These are phyloP conservation scores for Calonectria naviculata DNA, from an alignment of 2,329 filamentous ascomycete genomes.

Conservation along the genomic window DNA sequence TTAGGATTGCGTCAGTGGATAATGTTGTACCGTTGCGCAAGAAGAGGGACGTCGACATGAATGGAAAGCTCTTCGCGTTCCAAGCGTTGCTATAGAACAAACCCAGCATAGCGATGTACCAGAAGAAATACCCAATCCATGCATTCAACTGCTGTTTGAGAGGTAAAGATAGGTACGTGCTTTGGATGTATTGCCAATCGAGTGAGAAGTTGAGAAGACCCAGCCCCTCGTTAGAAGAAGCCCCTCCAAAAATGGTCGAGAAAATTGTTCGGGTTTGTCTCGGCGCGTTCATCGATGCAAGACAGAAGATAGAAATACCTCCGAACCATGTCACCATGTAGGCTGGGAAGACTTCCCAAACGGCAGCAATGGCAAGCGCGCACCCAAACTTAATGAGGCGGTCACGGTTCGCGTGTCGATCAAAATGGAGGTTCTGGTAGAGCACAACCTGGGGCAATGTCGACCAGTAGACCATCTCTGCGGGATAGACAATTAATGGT, in stretches of 20 bases:
- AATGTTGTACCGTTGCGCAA: neutral
- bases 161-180: neutral
- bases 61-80: slow-evolving; percentile 45
- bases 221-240: neutral
- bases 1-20: neutral
- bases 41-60: slow-evolving; percentile 46
- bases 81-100: slow-evolving; percentile 56
- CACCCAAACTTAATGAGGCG: slow-evolving; percentile 44
- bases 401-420: slow-evolving; percentile 37
- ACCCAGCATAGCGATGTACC: slow-evolving; percentile 47
- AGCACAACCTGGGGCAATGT: slow-evolving; percentile 45
- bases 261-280: neutral
- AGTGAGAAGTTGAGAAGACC: neutral
- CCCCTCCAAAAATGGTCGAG: neutral
- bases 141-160: neutral
- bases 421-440: slow-evolving; percentile 48
- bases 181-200: neutral
- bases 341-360: neutral
- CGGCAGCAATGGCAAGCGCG: neutral
- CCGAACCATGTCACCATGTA: slow-evolving; percentile 1
- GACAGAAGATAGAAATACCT: neutral
- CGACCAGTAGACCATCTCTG: slow-evolving; percentile 48
- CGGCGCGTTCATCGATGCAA: neutral
- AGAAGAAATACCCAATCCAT: slow-evolving; percentile 40
- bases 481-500: slow-evolving; percentile 44